Percentiles rank a stretch among this genome's conserved stretches.
Conservation (phyloP, 2,329 filamentous ascomycete species). For the Didymella exigua region DNA sequence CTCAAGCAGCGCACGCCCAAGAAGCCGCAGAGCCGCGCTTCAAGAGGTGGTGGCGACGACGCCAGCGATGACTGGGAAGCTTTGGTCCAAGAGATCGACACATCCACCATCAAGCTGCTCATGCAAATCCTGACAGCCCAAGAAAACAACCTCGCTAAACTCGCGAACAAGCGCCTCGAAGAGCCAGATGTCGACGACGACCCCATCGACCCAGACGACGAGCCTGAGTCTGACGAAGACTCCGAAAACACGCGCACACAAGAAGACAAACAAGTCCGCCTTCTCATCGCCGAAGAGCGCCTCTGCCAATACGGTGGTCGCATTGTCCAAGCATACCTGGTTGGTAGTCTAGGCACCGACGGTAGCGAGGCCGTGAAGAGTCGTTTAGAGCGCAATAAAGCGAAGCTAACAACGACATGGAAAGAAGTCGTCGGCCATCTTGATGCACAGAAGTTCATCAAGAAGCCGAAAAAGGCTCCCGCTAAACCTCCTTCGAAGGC, state of each 20-base stretch:
- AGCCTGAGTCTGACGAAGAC: slow-evolving; percentile 64
- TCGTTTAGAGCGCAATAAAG: slow-evolving; percentile 78
- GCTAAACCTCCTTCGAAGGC: slow-evolving; percentile 53
- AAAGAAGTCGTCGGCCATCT: slow-evolving; percentile 82
- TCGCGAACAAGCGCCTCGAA: slow-evolving; percentile 45
- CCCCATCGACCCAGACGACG: slow-evolving; percentile 69
- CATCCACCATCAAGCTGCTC: slow-evolving; percentile 68
- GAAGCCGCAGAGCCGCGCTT: slow-evolving; percentile 30
- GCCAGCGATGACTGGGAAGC: slow-evolving; percentile 58
- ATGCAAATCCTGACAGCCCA: slow-evolving; percentile 77
- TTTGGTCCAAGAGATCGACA: slow-evolving; percentile 72
- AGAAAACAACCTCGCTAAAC: slow-evolving; percentile 67
- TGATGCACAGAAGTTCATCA: slow-evolving; percentile 60
- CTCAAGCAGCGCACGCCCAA: slow-evolving; percentile 41
- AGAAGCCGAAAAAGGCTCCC: slow-evolving; percentile 23
- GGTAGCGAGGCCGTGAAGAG: slow-evolving; percentile 64
- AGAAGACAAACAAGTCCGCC: slow-evolving; percentile 63
- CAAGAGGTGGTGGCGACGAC: slow-evolving; percentile 22
- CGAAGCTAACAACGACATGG: slow-evolving; percentile 82
- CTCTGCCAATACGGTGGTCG: slow-evolving; percentile 86
- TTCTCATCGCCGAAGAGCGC: slow-evolving; percentile 79
- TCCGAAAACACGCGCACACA: slow-evolving; percentile 47
- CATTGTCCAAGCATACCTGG: slow-evolving; percentile 79
- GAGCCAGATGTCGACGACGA: slow-evolving; percentile 70
- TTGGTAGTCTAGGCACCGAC: slow-evolving; percentile 69